These are phyloP conservation scores for Hypoxylon sp. DNA, from an alignment of 2,329 filamentous ascomycete genomes.

Conservation along the genomic window DNA sequence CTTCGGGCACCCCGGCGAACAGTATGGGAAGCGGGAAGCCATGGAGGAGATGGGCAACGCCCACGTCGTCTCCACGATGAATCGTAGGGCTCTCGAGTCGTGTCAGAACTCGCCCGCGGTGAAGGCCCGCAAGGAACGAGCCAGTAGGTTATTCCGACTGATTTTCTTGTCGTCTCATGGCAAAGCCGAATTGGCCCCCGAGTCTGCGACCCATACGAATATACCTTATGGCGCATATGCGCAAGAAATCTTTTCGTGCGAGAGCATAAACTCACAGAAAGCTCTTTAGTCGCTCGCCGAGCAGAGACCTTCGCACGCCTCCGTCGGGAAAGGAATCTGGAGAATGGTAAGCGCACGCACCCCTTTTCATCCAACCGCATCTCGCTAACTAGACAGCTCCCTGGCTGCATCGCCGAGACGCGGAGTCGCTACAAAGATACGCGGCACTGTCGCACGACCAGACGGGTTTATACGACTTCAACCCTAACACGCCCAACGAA, in stretches of 20 bases:
- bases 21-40: slow-evolving; percentile 45
- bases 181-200: not conserved
- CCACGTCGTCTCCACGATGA: slow-evolving; percentile 48
- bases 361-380: not conserved
- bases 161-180: not conserved
- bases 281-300: slow-evolving; percentile 51
- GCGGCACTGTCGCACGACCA: slow-evolving; percentile 54
- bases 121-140: slow-evolving; percentile 54
- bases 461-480: slow-evolving; percentile 50
- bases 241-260: not conserved
- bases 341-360: slow-evolving; percentile 40
- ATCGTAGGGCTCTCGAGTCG: slow-evolving; percentile 52
- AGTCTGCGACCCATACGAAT: not conserved
- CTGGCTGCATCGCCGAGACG: slow-evolving; percentile 52
- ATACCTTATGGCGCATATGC: not conserved
- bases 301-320: slow-evolving; percentile 54
- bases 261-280: slow-evolving; percentile 8
- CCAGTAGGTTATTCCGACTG: slow-evolving; percentile 40
- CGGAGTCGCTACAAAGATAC: slow-evolving; percentile 54
- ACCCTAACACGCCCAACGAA: slow-evolving; percentile 47
- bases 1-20: slow-evolving; percentile 48
- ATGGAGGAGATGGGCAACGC: slow-evolving; percentile 46
- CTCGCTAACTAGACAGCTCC: slow-evolving; percentile 28
- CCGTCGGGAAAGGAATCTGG: slow-evolving; percentile 50
- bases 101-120: slow-evolving; percentile 55